Evolutionary conservation across 768 basidiomycete species (phyloP), one percentile per base, ranked within the genome.

Genomic region (Lyophyllum semitale): DNA sequence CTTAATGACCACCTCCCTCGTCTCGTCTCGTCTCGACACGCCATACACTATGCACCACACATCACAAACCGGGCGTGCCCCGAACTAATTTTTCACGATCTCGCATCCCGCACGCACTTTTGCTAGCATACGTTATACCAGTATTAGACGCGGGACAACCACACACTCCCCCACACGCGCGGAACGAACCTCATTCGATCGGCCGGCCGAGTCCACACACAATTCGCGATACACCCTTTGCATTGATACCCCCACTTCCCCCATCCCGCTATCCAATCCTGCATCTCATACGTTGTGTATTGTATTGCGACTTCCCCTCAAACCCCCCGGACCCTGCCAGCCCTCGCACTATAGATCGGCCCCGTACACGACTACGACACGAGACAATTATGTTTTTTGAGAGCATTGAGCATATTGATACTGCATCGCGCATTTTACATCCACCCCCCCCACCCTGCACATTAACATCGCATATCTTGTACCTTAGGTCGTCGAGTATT

Each of bases 401-500:
- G 59, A 60, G 59, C 59, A 60, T 60, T 55, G 58, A 53, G 52
- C 55, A 38, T 62, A 40, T 38, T 42, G n/a, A 23, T 4, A 27
- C 8, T 13, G 23, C 48, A 27, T 37, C 30, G 25, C 46, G 32
- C 46, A 48, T 53, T 43, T 26, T 51, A 18, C 50, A 7, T 6
- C 15, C 30, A 27, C 8, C 27, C 35, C 15, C 37, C 42, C 22
- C 42, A 2, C 9, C 5, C 22, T 15, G 20, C 20, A 45, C 26
- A 29, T 48, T 33, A 86, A 84, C 84, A 84, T 84, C 83, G 82
- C 82, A 84, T 73, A 79, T 71, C 72, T 35, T 62, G 61, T 66
- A 66, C 53, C 57, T 68, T 64, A 64, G 63, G 67, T 61, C 65
- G 66, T 68, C 59, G 59, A 60, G 59, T 60, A 59, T 59, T 59